Base-by-base conservation (phyloP, 805 yeast species). In the Hanseniaspora clermontiae region DNA sequence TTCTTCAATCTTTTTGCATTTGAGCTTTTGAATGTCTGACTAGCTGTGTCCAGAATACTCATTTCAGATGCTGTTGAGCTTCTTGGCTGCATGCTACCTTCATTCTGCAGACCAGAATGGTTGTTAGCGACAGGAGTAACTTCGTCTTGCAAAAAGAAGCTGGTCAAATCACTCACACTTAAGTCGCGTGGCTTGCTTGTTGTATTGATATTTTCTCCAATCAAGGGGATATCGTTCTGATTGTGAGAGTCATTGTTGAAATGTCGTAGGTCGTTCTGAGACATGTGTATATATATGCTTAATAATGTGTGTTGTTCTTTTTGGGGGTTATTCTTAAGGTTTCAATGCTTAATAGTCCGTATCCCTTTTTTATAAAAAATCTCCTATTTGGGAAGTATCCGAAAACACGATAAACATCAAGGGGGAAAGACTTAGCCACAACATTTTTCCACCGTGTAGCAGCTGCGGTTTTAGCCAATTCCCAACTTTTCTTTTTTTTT, bases 1-100 rank as follows among this genome's bases (percentile, higher is more conserved):
- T 68, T 73, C 63, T 87, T 88, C 0, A 78, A 76, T 52, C 89
- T 72, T 5, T 75, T 66, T 1, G 74, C 66, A 2, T 66, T 65
- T 3, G 64, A 53, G 24, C 63, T 51, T 15, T 62, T 59, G 6
- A 53, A 53, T 1, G 47, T 12, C 29, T 53, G 57, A 9, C 57
- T 53, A 2, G 57, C 57, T 1, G 51, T 46, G 27, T 53, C 57
- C 12, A 53, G 27, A 5, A 53, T 31, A 3, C 51, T 53, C n/a
- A 36, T 27, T 24, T 51, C 46, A 10, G 55, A 51, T 15, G 31
- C 31, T 24, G 45, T 24, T 42, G 24, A 5, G 11, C 31, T 24
- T 15, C 19, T 45, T n/a, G n/a, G 36, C 19, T 15, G 14, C 4
- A 11, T 15, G 29, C 6, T 29, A 2, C 19, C 20, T 11, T 43